phyloP scores from a whole-genome alignment of 768 basidiomycete species.

The Rhizopogon vinicolor region DNA sequence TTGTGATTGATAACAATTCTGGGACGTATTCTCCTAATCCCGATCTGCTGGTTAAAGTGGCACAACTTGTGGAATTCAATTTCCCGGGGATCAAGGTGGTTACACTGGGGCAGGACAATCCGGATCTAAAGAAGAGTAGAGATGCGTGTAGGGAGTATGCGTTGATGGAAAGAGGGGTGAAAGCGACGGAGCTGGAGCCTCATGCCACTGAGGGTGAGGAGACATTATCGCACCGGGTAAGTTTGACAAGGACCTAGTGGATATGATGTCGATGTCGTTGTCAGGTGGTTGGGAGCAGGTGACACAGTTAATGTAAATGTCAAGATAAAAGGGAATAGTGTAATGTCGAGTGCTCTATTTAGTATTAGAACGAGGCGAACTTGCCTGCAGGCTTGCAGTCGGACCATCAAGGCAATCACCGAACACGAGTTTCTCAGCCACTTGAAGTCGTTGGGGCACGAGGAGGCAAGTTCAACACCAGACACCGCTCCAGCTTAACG shows the following conservation, averaged over 20 bases:
- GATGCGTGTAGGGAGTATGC: conserved; percentile 70
- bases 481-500: conserved; percentile 4
- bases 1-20: conserved; percentile 83
- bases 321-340: conserved; percentile 12
- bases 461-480: conserved; percentile 18
- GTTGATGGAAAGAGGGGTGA: conserved; percentile 52
- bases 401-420: conserved; percentile 18
- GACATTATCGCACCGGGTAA: conserved; percentile 37
- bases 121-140: conserved; percentile 49
- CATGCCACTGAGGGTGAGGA: conserved; percentile 51
- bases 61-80: conserved; percentile 65
- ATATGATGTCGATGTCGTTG: neutral
- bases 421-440: conserved; percentile 32
- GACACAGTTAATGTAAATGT: conserved; percentile 8
- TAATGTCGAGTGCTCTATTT: conserved; percentile 6
- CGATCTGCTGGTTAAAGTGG: conserved; percentile 53
- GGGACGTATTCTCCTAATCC: conserved; percentile 81
- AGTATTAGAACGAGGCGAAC: neutral
- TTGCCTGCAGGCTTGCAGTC: conserved; percentile 3
- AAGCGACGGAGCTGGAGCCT: conserved; percentile 59
- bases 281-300: conserved; percentile 5
- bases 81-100: conserved; percentile 60
- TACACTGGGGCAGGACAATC: conserved; percentile 53
- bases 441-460: conserved; percentile 17
- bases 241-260: neutral